A percentile compares a stretch with the other conserved stretches of the same genome.
These are phyloP conservation scores for Calonectria fujianensis DNA, from an alignment of 2,329 filamentous ascomycete species.

Conservation along the genomic window DNA sequence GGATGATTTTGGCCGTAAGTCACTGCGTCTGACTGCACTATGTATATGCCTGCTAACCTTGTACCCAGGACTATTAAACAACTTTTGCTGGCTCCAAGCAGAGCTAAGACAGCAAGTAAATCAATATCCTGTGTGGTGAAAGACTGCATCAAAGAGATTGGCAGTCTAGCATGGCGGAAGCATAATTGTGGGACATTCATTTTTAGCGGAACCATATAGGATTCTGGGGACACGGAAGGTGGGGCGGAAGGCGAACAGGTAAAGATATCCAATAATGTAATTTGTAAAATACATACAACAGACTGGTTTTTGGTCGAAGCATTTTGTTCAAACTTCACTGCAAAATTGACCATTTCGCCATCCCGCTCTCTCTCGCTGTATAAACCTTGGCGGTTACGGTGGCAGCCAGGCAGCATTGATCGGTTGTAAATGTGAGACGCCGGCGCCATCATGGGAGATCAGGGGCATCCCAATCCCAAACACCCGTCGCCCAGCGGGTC, in stretches of 20 bases:
- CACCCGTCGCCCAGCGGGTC: neutral
- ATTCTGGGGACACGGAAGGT: neutral
- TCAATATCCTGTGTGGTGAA: conserved; percentile 15
- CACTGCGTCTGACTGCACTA: neutral
- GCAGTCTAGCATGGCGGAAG: neutral
- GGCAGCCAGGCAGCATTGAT: neutral
- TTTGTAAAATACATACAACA: conserved; percentile 8
- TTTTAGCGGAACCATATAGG: neutral
- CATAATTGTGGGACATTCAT: neutral
- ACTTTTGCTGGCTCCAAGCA: conserved; percentile 33
- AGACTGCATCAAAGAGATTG: neutral
- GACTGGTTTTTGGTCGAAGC: neutral
- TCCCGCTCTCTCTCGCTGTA: neutral
- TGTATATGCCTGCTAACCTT: neutral
- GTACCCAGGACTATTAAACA: neutral
- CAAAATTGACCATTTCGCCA: neutral
- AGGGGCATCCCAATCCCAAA: neutral
- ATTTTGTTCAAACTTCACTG: neutral
- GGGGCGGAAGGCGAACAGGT: conserved; percentile 3
- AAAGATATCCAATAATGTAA: conserved; percentile 24
- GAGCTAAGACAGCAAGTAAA: conserved; percentile 19
- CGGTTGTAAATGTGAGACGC: neutral
- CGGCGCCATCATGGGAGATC: neutral
- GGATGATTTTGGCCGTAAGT: conserved; percentile 33
- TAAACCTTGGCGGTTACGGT: neutral